Conservation (phyloP, 352 stramenopile genomes). For the Phytopythium mirpurense region DNA sequence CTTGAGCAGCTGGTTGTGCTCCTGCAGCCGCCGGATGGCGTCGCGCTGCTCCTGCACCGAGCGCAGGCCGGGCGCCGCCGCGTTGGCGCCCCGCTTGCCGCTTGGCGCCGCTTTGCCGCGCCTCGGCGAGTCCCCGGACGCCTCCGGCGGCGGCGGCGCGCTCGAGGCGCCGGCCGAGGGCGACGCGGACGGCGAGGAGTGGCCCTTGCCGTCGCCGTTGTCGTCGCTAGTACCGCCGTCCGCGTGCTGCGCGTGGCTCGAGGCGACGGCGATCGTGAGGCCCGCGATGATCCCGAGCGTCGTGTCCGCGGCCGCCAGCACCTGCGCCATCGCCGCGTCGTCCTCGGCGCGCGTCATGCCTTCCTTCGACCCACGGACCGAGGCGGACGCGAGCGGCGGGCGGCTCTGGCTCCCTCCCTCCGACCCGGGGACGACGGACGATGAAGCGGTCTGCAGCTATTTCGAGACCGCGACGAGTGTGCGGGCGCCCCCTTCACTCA, state of each 20-base stretch:
- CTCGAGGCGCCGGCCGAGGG: conserved; percentile 4
- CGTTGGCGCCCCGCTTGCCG: conserved; percentile 13
- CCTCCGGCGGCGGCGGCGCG: conserved; percentile 3
- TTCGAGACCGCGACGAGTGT: neutral
- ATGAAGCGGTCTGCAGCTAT: neutral
- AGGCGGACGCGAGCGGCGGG: no score
- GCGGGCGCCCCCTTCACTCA: no score
- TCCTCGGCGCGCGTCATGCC: neutral
- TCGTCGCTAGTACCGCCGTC: conserved; percentile 21
- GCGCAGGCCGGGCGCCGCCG: conserved; percentile 19
- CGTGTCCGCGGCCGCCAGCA: conserved; percentile 17
- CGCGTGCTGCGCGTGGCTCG: conserved; percentile 7
- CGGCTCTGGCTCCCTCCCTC: no score
- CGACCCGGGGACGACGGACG: no score
- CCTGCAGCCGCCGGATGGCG: conserved; percentile 65
- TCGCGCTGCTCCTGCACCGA: conserved; percentile 69
- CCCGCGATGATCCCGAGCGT: conserved; percentile 52
- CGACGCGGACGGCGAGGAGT: conserved; percentile 4
- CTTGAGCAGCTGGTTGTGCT: conserved; percentile 72
- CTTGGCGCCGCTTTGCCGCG: conserved; percentile 16
- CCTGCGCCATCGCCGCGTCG: neutral
- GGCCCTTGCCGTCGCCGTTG: conserved; percentile 17
- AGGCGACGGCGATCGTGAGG: conserved; percentile 34
- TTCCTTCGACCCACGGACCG: no score
- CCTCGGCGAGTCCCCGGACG: conserved; percentile 5